phyloP scores from a whole-genome alignment of 2,329 filamentous ascomycete species.

The Botrytis paeoniae region DNA sequence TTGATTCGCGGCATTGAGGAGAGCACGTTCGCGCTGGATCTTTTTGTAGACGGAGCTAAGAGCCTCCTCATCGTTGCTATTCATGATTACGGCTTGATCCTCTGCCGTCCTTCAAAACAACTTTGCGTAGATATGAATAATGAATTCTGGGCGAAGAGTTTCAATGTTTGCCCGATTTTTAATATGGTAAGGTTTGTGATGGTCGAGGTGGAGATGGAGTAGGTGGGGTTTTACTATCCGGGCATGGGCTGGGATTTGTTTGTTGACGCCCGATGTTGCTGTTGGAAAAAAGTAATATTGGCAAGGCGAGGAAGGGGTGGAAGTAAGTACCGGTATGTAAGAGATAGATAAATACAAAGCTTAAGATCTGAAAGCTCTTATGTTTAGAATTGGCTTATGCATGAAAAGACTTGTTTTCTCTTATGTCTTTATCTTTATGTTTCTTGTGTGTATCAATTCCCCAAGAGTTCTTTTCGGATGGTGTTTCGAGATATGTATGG shows the following conservation, averaged over 20 bases:
- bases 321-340: neutral
- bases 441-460: neutral
- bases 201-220: slow-evolving; percentile 20
- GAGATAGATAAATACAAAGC: neutral
- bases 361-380: neutral
- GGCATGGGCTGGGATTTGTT: slow-evolving; percentile 20
- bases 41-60: slow-evolving; percentile 85
- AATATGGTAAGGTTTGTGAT: slow-evolving; percentile 18
- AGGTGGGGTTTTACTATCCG: slow-evolving; percentile 17
- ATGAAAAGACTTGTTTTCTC: neutral
- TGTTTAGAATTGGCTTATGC: neutral
- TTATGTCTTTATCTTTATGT: neutral
- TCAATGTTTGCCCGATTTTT: slow-evolving; percentile 8
- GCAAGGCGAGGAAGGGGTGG: slow-evolving; percentile 15
- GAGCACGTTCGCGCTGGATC: slow-evolving; percentile 94
- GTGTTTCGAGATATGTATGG: slow-evolving; percentile 23
- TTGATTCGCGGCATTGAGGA: slow-evolving; percentile 89
- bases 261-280: slow-evolving; percentile 18
- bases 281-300: slow-evolving; percentile 16
- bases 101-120: slow-evolving; percentile 1
- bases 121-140: slow-evolving; percentile 12
- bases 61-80: slow-evolving; percentile 63
- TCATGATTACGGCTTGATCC: slow-evolving; percentile 39
- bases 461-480: slow-evolving; percentile 23
- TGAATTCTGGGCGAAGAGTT: neutral